Conservation (phyloP, 2,329 filamentous ascomycete genomes). For the Claviceps sp. region DNA sequence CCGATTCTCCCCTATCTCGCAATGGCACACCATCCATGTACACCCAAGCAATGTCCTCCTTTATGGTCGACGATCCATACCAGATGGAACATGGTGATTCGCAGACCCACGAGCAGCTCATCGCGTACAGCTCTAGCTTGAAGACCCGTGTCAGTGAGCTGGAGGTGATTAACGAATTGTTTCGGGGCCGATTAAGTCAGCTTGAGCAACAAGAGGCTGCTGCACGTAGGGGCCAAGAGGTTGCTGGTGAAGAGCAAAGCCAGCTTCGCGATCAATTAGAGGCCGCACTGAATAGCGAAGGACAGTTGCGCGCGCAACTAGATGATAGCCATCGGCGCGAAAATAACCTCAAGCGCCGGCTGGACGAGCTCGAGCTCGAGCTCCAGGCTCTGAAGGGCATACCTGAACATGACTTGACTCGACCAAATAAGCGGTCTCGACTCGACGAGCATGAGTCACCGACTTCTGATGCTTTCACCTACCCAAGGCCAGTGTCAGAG, state of each 20-base stretch:
- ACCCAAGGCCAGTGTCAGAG: neutral
- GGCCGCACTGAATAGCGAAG: constrained; percentile 25
- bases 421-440: constrained; percentile 8
- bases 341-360: constrained; percentile 65
- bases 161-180: constrained; percentile 84
- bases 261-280: constrained; percentile 45
- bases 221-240: constrained; percentile 46
- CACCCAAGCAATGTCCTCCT: constrained; percentile 62
- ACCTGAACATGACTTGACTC: constrained; percentile 6
- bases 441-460: constrained; percentile 1
- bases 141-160: constrained; percentile 92
- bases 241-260: constrained; percentile 40
- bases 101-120: constrained; percentile 67
- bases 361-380: constrained; percentile 65
- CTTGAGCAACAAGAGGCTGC: constrained; percentile 64
- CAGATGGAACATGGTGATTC: constrained; percentile 46
- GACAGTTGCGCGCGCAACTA: constrained; percentile 45
- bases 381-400: constrained; percentile 21
- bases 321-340: constrained; percentile 69
- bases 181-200: constrained; percentile 63
- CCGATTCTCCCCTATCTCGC: constrained; percentile 66
- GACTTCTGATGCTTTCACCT: neutral
- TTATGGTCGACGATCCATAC: constrained; percentile 63
- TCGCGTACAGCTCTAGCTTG: constrained; percentile 71
- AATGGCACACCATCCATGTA: constrained; percentile 67